Percentiles rank a stretch among this genome's conserved stretches.
These are phyloP conservation scores for Leersia perrieri DNA, from an alignment of 176 grass and related monocot genomes.

Conservation along the genomic window DNA sequence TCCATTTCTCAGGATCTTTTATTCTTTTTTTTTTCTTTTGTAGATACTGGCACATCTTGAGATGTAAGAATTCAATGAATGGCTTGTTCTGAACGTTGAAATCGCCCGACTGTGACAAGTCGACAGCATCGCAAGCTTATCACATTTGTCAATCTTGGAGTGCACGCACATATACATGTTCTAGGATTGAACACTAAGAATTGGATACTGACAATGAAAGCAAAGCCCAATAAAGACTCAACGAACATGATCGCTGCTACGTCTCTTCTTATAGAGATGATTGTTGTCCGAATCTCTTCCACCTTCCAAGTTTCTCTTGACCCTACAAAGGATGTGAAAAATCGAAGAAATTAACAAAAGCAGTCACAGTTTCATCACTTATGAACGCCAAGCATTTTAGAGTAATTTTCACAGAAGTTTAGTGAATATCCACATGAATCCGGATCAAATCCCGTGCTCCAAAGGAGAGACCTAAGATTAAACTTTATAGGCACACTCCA, in stretches of 20 bases:
- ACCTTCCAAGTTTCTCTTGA: slow-evolving; percentile 64
- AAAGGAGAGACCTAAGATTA: neutral
- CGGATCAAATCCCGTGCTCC: neutral
- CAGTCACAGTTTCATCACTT: neutral
- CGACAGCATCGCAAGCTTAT: neutral
- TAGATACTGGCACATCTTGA: neutral
- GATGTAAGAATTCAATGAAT: neutral
- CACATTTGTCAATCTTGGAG: neutral
- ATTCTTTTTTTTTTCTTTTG: neutral
- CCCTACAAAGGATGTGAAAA: slow-evolving; percentile 43
- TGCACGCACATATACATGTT: neutral
- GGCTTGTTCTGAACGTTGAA: neutral
- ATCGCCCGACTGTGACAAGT: neutral
- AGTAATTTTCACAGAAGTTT: neutral
- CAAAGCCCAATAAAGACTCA: neutral
- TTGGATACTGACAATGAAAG: neutral
- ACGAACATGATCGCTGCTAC: neutral
- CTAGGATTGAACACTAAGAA: neutral
- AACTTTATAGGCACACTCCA: neutral
- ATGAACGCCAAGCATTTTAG: neutral
- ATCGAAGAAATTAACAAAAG: neutral
- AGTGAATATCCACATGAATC: neutral
- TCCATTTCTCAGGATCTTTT: neutral
- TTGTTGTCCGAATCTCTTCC: slow-evolving; percentile 42
- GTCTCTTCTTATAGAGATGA: slow-evolving; percentile 46